phyloP scores from a whole-genome alignment of 306 rosid genomes.

The Dryas alaskensis region DNA sequence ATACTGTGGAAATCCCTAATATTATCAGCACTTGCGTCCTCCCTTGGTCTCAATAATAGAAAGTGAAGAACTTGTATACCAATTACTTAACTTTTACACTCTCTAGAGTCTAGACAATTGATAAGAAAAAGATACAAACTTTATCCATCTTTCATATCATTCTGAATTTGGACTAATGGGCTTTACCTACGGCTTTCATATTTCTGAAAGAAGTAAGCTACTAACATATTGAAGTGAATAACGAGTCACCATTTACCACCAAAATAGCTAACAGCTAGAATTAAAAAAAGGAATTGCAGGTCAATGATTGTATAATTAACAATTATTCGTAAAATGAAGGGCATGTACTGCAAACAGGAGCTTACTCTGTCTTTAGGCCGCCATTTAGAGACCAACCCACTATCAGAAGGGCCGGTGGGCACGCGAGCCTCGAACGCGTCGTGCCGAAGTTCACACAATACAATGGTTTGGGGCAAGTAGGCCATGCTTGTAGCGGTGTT shows the following conservation, averaged over 20 bases:
- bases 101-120: too few relatives aligned
- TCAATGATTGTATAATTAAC: neutral
- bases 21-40: neutral
- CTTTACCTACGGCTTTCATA: neutral
- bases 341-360: neutral
- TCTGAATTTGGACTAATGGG: neutral
- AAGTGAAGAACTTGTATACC: neutral
- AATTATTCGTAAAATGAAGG: neutral
- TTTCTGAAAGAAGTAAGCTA: neutral
- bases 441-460: conserved; percentile 78
- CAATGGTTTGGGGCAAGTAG: conserved; percentile 70
- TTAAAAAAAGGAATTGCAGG: neutral
- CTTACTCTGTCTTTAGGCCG: conserved; percentile 89
- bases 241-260: neutral
- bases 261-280: neutral
- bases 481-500: conserved; percentile 67
- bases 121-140: neutral
- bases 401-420: conserved; percentile 70
- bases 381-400: conserved; percentile 93
- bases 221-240: neutral
- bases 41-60: neutral
- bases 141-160: neutral
- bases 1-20: neutral
- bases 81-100: neutral
- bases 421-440: conserved; percentile 75